Conservation (phyloP, 1,139 yeast species). For the Hansenula anomala region DNA sequence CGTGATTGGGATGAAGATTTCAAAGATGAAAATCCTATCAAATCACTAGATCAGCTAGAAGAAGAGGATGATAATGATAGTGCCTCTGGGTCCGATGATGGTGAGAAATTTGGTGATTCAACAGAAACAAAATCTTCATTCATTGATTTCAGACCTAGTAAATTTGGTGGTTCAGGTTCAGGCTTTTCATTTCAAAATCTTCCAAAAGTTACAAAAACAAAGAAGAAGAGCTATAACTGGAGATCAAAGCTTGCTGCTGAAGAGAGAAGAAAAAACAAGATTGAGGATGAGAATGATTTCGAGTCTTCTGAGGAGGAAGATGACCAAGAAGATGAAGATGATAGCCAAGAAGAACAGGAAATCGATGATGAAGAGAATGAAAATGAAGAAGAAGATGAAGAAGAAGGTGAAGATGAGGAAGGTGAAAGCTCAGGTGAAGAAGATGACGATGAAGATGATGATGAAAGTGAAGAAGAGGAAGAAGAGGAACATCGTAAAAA, state of each 20-base stretch:
- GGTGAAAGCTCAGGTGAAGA: conserved; percentile 21
- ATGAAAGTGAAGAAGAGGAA: conserved; percentile 18
- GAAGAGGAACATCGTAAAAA: conserved; percentile 20
- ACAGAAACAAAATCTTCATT: conserved; percentile 40
- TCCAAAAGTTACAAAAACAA: conserved; percentile 38
- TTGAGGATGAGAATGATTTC: conserved; percentile 43
- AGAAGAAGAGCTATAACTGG: conserved; percentile 53
- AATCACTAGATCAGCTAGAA: conserved; percentile 6
- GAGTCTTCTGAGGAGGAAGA: conserved; percentile 23
- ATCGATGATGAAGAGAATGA: conserved; percentile 11
- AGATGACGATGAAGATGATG: conserved; percentile 16
- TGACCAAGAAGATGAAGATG: conserved; percentile 11
- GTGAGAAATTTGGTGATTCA: conserved; percentile 8
- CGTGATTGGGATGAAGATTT: conserved; percentile 57
- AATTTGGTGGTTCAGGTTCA: conserved; percentile 57
- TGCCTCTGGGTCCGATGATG: conserved; percentile 25
- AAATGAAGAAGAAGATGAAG: conserved; percentile 20
- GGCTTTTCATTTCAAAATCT: conserved; percentile 70
- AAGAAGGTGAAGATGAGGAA: conserved; percentile 16
- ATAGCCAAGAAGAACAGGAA: conserved; percentile 11
- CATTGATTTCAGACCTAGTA: conserved; percentile 67
- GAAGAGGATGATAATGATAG: conserved; percentile 27
- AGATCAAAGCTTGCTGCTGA: conserved; percentile 46
- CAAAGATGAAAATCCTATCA: conserved; percentile 16
- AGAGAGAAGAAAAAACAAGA: conserved; percentile 31